A percentile compares a stretch with the other conserved stretches of the same genome.
These are phyloP conservation scores for Dimargaris cristalligena DNA, from an alignment of 192 early-diverging fungal species.

Conservation along the genomic window DNA sequence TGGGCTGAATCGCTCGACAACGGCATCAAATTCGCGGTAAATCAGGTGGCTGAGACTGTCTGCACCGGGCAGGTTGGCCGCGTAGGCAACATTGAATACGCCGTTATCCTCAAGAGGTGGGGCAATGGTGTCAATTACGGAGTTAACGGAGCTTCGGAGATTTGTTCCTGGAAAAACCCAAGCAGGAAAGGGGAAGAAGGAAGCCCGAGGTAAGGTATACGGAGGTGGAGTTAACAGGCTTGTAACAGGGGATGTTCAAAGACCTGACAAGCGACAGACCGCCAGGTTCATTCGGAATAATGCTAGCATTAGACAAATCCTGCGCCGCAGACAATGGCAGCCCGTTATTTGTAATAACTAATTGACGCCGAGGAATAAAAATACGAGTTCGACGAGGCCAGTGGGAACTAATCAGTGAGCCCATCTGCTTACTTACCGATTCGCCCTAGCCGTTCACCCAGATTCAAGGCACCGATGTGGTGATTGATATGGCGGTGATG, in stretches of 20 bases:
- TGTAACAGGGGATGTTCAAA: too few relatives aligned
- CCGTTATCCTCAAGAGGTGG: slow-evolving; percentile 30
- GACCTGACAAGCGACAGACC: slow-evolving; percentile 22
- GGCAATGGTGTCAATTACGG: slow-evolving; percentile 29
- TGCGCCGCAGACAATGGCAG: neutral
- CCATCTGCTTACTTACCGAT: slow-evolving; percentile 24
- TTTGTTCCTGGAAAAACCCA: too few relatives aligned
- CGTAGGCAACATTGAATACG: slow-evolving; percentile 24
- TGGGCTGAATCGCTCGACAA: slow-evolving; percentile 21
- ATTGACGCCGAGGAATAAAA: slow-evolving; percentile 19
- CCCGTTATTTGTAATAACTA: slow-evolving; percentile 20
- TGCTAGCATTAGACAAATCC: neutral
- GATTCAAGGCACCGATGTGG: neutral
- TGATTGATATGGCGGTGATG: neutral
- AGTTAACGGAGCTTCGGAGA: slow-evolving; percentile 22
- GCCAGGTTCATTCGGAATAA: neutral
- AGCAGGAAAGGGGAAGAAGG: too few relatives aligned
- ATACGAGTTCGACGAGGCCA: slow-evolving; percentile 14
- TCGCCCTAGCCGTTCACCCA: slow-evolving; percentile 13
- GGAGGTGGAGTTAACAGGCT: too few relatives aligned
- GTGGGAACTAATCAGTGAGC: slow-evolving; percentile 18
- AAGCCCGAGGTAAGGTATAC: too few relatives aligned
- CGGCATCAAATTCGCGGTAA: slow-evolving; percentile 25
- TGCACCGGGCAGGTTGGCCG: slow-evolving; percentile 17
- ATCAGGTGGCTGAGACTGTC: slow-evolving; percentile 14